Evolutionary conservation across 257 asterid genomes (phyloP).

Genomic region (Solanum medicagineum): DNA sequence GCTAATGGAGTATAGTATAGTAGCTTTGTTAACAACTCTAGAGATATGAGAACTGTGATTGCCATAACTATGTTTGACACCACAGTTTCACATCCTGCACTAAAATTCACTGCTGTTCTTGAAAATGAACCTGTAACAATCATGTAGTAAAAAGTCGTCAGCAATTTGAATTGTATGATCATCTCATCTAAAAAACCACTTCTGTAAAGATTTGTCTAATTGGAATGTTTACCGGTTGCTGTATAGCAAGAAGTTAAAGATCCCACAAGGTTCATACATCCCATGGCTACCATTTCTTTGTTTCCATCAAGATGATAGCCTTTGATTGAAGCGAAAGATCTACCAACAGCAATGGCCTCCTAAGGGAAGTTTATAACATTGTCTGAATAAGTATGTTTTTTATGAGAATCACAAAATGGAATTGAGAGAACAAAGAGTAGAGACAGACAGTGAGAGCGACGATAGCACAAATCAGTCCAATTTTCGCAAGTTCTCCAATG

Average conservation of each 20-base stretch:
- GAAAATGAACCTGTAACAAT: constrained; percentile 55
- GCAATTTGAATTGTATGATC: not conserved
- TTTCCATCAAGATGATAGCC: constrained; percentile 84
- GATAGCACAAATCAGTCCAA: constrained; percentile 64
- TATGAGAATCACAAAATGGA: not conserved
- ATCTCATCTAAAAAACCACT: not conserved
- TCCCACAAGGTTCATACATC: constrained; percentile 63
- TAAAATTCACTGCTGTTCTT: constrained; percentile 70
- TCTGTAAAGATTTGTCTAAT: too few relatives aligned
- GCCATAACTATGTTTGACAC: constrained; percentile 74
- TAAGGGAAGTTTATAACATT: constrained; percentile 4
- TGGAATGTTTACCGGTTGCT: constrained; percentile 40
- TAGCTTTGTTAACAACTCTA: constrained; percentile 41
- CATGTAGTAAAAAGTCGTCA: not conserved
- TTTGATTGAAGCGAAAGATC: constrained; percentile 72
- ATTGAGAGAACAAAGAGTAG: not conserved
- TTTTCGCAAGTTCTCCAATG: constrained; percentile 50
- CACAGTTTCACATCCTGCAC: constrained; percentile 59
- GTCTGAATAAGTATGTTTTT: not conserved
- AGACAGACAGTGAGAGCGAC: constrained; percentile 77
- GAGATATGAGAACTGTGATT: constrained; percentile 38
- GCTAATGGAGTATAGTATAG: constrained; percentile 59
- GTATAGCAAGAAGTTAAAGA: constrained; percentile 73
- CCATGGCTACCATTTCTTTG: constrained; percentile 89
- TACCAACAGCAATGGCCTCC: constrained; percentile 89